Evolutionary conservation across 2,329 filamentous ascomycete genomes (phyloP), one percentile per base, ranked within the genome.

Genomic region (Penicillium freii): DNA sequence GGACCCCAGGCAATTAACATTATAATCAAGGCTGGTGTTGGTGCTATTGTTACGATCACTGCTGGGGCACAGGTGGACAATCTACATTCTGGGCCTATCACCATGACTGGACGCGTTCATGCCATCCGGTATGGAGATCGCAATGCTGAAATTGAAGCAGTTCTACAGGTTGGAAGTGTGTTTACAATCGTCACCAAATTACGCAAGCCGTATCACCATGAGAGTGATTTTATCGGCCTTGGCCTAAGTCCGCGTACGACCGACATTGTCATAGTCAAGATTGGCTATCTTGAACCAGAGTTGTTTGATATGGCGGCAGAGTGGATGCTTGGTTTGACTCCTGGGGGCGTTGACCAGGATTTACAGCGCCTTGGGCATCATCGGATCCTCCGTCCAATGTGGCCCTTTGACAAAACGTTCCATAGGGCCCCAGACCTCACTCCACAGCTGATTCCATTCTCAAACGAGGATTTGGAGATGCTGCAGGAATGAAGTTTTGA

Each of bases 271-370:
- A 77, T 84, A 43, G 80, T 83, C 25, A 83, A 84, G 67, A 84
- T 84, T 44, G 81, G 81, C 17, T 84, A 83, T 56, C 67, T 84
- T 1, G 81, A 84, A 63, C 81, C 81, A 4, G 77, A 84, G 62
- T 69, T 83, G 5, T 82, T 81, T 57, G 76, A 77, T 50, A 84
- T 84, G 81, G 77, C 81, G 0, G 72, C 72, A 8, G 80, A 79
- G 52, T 84, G 81, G 81, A 82, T 83, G 77, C 73, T 83, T 1
- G 81, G 73, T 0, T 69, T 84, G 17, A 83, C 81, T 0, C 81
- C 81, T 0, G 81, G 81, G 0, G 81, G 81, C 9, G 81, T 84
- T 10, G 80, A 84, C 62, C 81, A 83, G 64, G 78, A 83, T 56
- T 66, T 84, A 13, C 63, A 71, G 55, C 71, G 80, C 11, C 69